phyloP scores from a whole-genome alignment of 2,329 filamentous ascomycete genomes.

The Pseudocercospora cruenta region DNA sequence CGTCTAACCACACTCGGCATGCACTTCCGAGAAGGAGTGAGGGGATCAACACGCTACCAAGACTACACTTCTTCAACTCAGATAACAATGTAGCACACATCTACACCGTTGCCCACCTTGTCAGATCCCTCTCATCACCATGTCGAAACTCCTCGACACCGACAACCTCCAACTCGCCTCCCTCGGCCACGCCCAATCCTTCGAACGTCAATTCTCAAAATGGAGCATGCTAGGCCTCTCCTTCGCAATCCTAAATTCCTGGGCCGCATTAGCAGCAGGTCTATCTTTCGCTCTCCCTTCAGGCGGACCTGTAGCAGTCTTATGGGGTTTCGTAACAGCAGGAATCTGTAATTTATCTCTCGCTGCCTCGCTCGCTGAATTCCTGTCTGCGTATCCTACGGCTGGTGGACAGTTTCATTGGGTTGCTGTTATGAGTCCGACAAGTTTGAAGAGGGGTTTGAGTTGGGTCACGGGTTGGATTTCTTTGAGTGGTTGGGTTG shows the following conservation, averaged over 20 bases:
- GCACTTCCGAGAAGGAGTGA: not conserved
- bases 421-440: conserved; percentile 65
- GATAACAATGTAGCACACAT: not conserved
- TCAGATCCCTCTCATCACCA: too few relatives aligned
- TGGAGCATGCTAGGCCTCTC: conserved; percentile 61
- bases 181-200: conserved; percentile 58
- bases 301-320: conserved; percentile 67
- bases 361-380: conserved; percentile 68
- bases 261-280: conserved; percentile 60
- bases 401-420: conserved; percentile 67
- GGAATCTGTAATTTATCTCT: conserved; percentile 68
- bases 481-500: conserved; percentile 65
- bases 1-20: not conserved
- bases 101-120: too few relatives aligned
- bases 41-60: not conserved
- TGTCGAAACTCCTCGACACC: not conserved
- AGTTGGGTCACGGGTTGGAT: conserved; percentile 72
- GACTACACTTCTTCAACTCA: not conserved
- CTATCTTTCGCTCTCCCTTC: conserved; percentile 64
- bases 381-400: conserved; percentile 66
- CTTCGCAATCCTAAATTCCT: conserved; percentile 63
- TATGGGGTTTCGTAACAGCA: conserved; percentile 61
- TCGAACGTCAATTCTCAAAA: conserved; percentile 58
- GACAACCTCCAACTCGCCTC: conserved; percentile 45
- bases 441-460: conserved; percentile 59